Base-by-base conservation (phyloP, 805 yeast species). In the Brettanomyces anomalus region DNA sequence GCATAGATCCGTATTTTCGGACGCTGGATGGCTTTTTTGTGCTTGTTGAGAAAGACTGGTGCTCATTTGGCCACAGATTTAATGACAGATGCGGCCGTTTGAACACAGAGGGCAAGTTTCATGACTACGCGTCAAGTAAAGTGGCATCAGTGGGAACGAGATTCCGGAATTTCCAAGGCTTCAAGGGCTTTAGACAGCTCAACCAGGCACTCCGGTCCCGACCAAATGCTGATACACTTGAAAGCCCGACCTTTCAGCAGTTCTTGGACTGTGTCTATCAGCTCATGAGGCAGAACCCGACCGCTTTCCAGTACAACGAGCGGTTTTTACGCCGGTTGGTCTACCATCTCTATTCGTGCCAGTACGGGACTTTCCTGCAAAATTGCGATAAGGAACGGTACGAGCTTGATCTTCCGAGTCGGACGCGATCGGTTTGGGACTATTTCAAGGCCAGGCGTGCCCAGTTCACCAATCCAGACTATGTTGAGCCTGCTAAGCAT, bases 231-330 rank as follows among this genome's bases (percentile, higher is more conserved):
- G 28, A 24, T 7, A 79, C 81, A 37, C 72, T 77, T 43, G 77
- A 81, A n/a, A 84, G 96, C 11, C 98, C 98, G 0, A 77, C 89
- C 1, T 90, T 93, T 64, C 97, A 88, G 53, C 98, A 93, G 57
- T 93, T 89, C 62, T 62, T 93, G 37, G 98, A 93, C 55, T 80
- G 93, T 49, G 83, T 87, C 2, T 88, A 81, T 58, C 98, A 93
- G 57, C 57, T 90, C 16, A 60, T 74, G 41, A 61, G 77, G 6
- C 95, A 87, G 56, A 71, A 76, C 50, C 95, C 96, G 0, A 54
- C 65, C 1, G 64, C 68, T 37, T 93, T 93, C 60, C 96, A 90
- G 62, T 89, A 81, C 62, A 88, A 89, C 55, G 96, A 89, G 58
- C 65, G 96, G 41, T 87, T 93, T 53, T 60, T 93, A 49, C 74